Base-by-base conservation (phyloP, 2,329 filamentous ascomycete genomes). In the Hypoxylon sp. region DNA sequence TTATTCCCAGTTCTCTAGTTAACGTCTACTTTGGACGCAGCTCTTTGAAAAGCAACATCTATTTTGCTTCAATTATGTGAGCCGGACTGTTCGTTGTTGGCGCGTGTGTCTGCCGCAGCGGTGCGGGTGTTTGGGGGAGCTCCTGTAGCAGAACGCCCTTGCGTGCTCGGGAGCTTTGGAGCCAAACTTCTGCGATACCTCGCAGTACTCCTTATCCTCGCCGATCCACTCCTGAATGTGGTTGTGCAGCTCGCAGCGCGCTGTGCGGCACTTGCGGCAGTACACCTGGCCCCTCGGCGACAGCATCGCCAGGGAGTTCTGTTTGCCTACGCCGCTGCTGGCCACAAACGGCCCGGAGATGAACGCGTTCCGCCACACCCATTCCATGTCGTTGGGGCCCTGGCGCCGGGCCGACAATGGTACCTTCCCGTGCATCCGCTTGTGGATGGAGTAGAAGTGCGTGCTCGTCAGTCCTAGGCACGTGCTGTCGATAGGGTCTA, bases 401-500 rank as follows among this genome's bases (percentile, higher is more conserved):
- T 82, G 77, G 50, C 89, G 88, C 13, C 88, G 84, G 51, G 84
- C 84, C 17, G 85, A 85, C 14, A 91, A 83, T 8, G 87, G 81
- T n/a, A 90, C 85, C 6, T 77, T 81, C 59, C 85, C 86, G 76
- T 89, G 84, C 78, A 89, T 82, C 61, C 83, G 84, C 27, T 83
- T 82, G 78, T 89, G 87, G 73, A 90, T 87, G 35, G 82, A 79
- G 77, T 91, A 90, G 71, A 89, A 84, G 75, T 85, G 83, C 48
- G 82, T 82, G 80, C 84, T 88, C 40, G 88, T 85, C 58, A 91
- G 83, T 13, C 87, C 89, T 42, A 91, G 81, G 75, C 88, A 90
- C 42, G 86, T 87, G 74, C 88, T 87, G 78, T 91, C 89, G 69
- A 91, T 89, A 54, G 87, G 86, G 78, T 91, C 89, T 64, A 91